Evolutionary conservation across 139 green algal species (phyloP), one percentile per base, ranked within the genome.

Genomic region (Penium margaritaceum): DNA sequence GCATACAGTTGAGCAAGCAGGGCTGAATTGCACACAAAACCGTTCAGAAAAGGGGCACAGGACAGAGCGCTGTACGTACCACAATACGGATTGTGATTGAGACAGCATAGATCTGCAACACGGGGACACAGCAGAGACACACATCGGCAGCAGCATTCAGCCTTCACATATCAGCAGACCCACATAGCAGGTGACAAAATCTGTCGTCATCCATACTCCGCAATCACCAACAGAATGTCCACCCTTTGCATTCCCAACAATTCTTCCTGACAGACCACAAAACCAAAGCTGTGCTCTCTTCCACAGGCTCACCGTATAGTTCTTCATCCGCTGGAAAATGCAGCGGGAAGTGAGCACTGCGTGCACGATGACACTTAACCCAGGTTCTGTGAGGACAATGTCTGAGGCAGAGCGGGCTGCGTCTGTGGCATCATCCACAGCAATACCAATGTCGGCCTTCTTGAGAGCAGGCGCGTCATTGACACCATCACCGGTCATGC

Each of bases 381-480:
- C 79, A 33, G 70, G 70, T 34, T 77, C 69, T 4, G 71, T 85
- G 27, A 85, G 78, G 0, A 85, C 65, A 32, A 85, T 85, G 17
- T 85, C 79, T 57, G 79, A 63, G 5, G 79, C 79, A 37, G 33
- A 32, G 27, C 63, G 61, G 3, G 79, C 79, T 9, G 79, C 79
- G 30, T 85, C 79, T 1, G 79, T 85, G 46, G 79, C 81, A 73
- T 80, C 79, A 7, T 63, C 77, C 29, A 85, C 79, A 12, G 79
- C 79, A 64, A 97, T 91, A 64, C 92, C 92, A 5, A 97, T 91
- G 72, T 97, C 89, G 17, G 90, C 92, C 80, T 92, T 92, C 87
- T 97, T 97, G 21, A 97, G 85, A 0, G 92, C 92, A 32, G 92
- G 92, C 2, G 92, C 92, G 62, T 97, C 92, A 77, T 97, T 97